Evolutionary conservation across 768 basidiomycete genomes (phyloP), one percentile per base, ranked within the genome.

Genomic region (Lactifluus echinatus): DNA sequence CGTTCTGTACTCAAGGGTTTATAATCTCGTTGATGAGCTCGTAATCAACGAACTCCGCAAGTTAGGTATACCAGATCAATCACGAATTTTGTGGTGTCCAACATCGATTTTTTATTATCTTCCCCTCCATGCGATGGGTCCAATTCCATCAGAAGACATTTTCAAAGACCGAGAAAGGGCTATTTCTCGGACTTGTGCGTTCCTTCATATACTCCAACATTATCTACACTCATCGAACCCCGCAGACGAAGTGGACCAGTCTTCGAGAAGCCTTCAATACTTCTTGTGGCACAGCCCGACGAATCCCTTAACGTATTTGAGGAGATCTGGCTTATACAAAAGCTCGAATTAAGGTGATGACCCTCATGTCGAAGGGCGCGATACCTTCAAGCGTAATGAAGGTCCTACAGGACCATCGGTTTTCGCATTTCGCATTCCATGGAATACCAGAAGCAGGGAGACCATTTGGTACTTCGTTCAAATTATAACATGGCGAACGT

Each of bases 151-250:
- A 0, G 19, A 34, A 5, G 48, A 8, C n/a, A n/a, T n/a, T n/a
- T n/a, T n/a, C n/a, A 1, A 10, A 3, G 8, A 0, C 4, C 17
- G 15, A n/a, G 12, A 31, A 31, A 10, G n/a, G n/a, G n/a, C n/a
- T 51, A 57, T 31, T 57, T 57, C 49, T 51, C 33, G 4, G 56
- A 57, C 26, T 2, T 57, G 2, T 57, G 45, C 11, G 39, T 56
- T 0, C 10, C 49, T 0, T 57, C 56, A 3, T 57, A 57, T 42
- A 51, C 56, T 1, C 33, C 49, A 1, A 28, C 49, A 1, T 43
- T 56, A 3, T 43, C 55, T 4, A 42, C 55, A 19, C 55, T 56
- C 19, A 44, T 50, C 42, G 33, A 50, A 15, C 36, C 55, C 8
- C 55, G n/a, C 19, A 26, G 21, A 11, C n/a, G 39, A 2, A 4